Evolutionary conservation across 805 yeast genomes (phyloP), one percentile per base, ranked within the genome.

Genomic region (Candida saitoana): DNA sequence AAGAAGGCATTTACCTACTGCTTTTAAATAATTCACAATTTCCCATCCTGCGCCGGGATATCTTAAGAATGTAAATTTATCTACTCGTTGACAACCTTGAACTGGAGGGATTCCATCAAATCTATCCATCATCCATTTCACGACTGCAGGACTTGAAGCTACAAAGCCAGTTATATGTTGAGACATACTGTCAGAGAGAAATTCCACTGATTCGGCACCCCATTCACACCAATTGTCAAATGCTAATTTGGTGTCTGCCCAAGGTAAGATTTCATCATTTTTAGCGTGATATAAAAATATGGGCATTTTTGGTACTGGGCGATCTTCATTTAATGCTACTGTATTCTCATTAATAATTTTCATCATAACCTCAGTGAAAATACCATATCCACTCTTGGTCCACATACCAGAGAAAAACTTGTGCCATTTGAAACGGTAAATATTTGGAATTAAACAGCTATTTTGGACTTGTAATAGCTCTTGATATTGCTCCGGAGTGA

Each of bases 21-120:
- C 17, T 15, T 12, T n/a, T 18, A n/a, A n/a, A 24, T 24, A 36
- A 17, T 36, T n/a, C 4, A 15, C 14, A 15, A 36, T 17, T 24
- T 36, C 38, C 4, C 16, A 5, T 14, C 31, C 31, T 6, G 18
- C 39, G 69, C 64, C 42, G 67, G 59, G 50, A 65, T 56, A 54
- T 64, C 79, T 43, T 71, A 84, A 35, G 65, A 63, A 57, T 52
- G 65, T 11, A 59, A 58, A 48, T 70, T 82, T 47, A 38, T 31
- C 31, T 5, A 36, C n/a, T 14, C 30, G 16, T 14, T 36, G 24
- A 38, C 60, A 57, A 2, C 62, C 59, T 3, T 43, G 33, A 3
- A 47, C 43, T 1, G 50, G 39, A 2, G 41, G 41, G 1, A 30
- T 32, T n/a, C 60, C 59, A 24, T 49, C 44, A 30, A 55, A 48